Evolutionary conservation across 2,329 filamentous ascomycete genomes (phyloP).

Genomic region (Monosporascus ibericus): DNA sequence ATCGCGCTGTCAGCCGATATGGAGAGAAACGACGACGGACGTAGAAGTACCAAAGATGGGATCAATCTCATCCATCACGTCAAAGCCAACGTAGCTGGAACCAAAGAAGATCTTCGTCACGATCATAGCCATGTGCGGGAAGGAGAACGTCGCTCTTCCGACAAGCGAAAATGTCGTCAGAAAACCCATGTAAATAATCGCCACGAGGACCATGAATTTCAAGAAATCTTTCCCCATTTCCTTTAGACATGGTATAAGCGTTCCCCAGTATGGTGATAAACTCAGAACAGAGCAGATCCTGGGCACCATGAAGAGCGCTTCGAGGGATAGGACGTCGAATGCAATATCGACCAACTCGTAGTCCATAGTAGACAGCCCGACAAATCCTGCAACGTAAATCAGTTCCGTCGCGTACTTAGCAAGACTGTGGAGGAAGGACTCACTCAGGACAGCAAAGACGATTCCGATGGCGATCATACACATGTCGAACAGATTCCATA

Average conservation of each 20-base stretch:
- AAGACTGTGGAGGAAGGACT: conserved; percentile 29
- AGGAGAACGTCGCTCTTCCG: conserved; percentile 61
- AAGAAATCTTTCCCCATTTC: conserved; percentile 89
- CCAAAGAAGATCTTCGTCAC: conserved; percentile 78
- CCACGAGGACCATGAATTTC: conserved; percentile 68
- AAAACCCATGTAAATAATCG: conserved; percentile 82
- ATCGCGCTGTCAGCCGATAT: conserved; percentile 4
- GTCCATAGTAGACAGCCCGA: conserved; percentile 59
- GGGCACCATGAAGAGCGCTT: conserved; percentile 85
- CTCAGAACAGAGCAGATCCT: conserved; percentile 83
- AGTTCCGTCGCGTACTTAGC: conserved; percentile 8
- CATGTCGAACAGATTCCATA: conserved; percentile 72
- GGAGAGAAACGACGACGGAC: not conserved
- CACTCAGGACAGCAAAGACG: conserved; percentile 65
- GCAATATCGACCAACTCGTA: conserved; percentile 64
- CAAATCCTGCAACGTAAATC: conserved; percentile 43
- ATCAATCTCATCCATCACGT: conserved; percentile 56
- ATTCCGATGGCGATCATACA: conserved; percentile 69
- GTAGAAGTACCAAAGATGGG: conserved; percentile 39
- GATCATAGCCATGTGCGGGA: conserved; percentile 66
- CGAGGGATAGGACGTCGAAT: conserved; percentile 84
- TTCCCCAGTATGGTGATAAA: conserved; percentile 85
- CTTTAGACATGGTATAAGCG: conserved; percentile 81
- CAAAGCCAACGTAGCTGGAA: conserved; percentile 68
- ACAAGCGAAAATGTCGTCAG: conserved; percentile 79